Evolutionary conservation across 495 filamentous ascomycete genomes (phyloP).

Genomic region (Aspergillus kassunensis): DNA sequence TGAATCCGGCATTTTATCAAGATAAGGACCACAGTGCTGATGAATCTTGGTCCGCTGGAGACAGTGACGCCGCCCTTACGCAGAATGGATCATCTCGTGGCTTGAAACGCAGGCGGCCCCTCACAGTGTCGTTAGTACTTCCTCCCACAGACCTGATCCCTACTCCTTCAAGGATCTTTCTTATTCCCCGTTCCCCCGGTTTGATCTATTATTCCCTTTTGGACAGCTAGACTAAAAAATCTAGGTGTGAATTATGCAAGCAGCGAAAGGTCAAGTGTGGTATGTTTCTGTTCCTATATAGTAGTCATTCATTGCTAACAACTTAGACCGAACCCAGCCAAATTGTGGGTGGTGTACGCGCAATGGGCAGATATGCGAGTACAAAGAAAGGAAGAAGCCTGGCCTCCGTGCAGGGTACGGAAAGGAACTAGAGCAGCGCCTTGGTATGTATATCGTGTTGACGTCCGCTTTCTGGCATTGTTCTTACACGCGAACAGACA

Average conservation of each 20-base stretch:
- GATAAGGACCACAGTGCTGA: slow-evolving; percentile 36
- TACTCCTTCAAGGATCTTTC: not conserved
- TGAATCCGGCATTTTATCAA: slow-evolving; percentile 14
- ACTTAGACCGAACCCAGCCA: slow-evolving; percentile 65
- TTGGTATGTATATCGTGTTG: slow-evolving; percentile 36
- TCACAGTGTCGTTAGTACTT: slow-evolving; percentile 42
- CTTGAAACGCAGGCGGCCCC: slow-evolving; percentile 43
- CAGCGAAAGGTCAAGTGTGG: slow-evolving; percentile 81
- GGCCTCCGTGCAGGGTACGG: slow-evolving; percentile 83
- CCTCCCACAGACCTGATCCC: not conserved
- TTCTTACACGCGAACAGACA: slow-evolving; percentile 27
- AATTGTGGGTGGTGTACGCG: slow-evolving; percentile 85
- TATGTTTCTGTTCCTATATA: slow-evolving; percentile 18
- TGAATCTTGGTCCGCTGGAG: slow-evolving; percentile 36
- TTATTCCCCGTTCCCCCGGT: not conserved
- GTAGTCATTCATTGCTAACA: not conserved
- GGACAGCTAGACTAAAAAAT: slow-evolving; percentile 19
- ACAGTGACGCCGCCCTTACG: slow-evolving; percentile 32
- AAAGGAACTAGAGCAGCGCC: slow-evolving; percentile 77
- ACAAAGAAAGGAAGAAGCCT: slow-evolving; percentile 82
- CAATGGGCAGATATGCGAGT: slow-evolving; percentile 74
- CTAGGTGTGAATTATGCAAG: slow-evolving; percentile 76
- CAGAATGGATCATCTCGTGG: slow-evolving; percentile 32
- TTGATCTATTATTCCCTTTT: not conserved
- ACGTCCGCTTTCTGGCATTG: not conserved